phyloP scores from a whole-genome alignment of 1,284 basidiomycete genomes.

The Caloboletus firmus region DNA sequence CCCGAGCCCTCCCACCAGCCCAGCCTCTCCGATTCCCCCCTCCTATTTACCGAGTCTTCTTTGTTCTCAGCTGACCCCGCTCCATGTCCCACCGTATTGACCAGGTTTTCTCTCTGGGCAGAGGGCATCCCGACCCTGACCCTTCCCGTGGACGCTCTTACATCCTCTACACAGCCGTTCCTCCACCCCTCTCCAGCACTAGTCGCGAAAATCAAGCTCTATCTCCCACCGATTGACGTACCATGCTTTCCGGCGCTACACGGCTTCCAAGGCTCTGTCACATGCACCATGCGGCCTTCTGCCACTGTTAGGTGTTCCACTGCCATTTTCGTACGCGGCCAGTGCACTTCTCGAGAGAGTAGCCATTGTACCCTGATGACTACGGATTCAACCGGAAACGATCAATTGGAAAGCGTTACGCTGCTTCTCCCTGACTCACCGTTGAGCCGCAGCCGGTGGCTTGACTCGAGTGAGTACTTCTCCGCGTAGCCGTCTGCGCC shows the following conservation, averaged over 20 bases:
- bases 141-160: constrained; percentile 38
- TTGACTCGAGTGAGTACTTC: constrained; percentile 49
- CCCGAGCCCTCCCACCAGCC: constrained; percentile 33
- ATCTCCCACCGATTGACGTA: constrained; percentile 51
- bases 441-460: constrained; percentile 61
- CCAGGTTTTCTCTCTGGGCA: constrained; percentile 50
- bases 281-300: constrained; percentile 52
- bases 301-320: constrained; percentile 59
- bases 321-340: constrained; percentile 51
- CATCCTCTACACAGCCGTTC: constrained; percentile 33
- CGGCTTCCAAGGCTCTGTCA: constrained; percentile 61
- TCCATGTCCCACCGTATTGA: constrained; percentile 21
- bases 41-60: constrained; percentile 33
- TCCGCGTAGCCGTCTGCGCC: constrained; percentile 22
- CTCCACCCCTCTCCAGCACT: constrained; percentile 29
- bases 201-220: constrained; percentile 49
- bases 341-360: constrained; percentile 51
- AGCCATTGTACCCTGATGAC: constrained; percentile 42
- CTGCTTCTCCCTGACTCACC: constrained; percentile 62
- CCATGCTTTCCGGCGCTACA: constrained; percentile 50
- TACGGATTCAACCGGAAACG: constrained; percentile 39
- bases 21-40: constrained; percentile 34
- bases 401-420: constrained; percentile 42
- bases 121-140: constrained; percentile 65
- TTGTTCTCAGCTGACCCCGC: constrained; percentile 31